Percentiles rank a stretch among this genome's conserved stretches.
These are phyloP conservation scores for Lactarius quietus DNA, from an alignment of 768 basidiomycete genomes.

Conservation along the genomic window DNA sequence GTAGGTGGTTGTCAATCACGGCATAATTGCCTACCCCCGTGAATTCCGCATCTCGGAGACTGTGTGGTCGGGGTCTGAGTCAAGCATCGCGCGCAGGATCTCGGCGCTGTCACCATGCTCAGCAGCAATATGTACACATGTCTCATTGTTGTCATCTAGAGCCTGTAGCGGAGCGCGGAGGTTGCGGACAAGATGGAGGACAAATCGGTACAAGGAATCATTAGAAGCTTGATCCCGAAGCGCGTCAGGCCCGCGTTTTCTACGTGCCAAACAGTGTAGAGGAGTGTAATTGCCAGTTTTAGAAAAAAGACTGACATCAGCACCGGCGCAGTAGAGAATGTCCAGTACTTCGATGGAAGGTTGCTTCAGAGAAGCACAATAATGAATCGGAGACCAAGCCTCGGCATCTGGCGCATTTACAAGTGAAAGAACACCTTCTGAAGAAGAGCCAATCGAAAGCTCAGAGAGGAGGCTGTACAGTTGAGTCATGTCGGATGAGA, in stretches of 20 bases:
- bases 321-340: slow-evolving; percentile 70
- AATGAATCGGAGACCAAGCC: slow-evolving; percentile 73
- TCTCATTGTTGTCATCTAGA: slow-evolving; percentile 63
- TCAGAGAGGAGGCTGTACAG: slow-evolving; percentile 53
- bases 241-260: slow-evolving; percentile 24
- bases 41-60: slow-evolving; percentile 63
- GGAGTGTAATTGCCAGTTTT: slow-evolving; percentile 27
- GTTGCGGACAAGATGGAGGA: slow-evolving; percentile 64
- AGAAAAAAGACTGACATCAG: slow-evolving; percentile 64
- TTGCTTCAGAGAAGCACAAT: slow-evolving; percentile 53
- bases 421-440: slow-evolving; percentile 42
- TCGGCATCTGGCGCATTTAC: slow-evolving; percentile 64
- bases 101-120: slow-evolving; percentile 66
- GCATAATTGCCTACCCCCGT: slow-evolving; percentile 52
- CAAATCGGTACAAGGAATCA: slow-evolving; percentile 46
- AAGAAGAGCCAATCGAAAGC: slow-evolving; percentile 32
- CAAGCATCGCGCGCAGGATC: slow-evolving; percentile 58
- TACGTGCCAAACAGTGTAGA: slow-evolving; percentile 28
- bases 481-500: slow-evolving; percentile 46
- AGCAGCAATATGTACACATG: slow-evolving; percentile 77
- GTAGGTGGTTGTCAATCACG: not conserved
- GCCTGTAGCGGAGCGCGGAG: slow-evolving; percentile 67
- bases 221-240: slow-evolving; percentile 21
- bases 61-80: slow-evolving; percentile 55
- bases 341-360: slow-evolving; percentile 65